phyloP scores from a whole-genome alignment of 192 early-diverging fungal species.

The Irineochytrium annulatum region DNA sequence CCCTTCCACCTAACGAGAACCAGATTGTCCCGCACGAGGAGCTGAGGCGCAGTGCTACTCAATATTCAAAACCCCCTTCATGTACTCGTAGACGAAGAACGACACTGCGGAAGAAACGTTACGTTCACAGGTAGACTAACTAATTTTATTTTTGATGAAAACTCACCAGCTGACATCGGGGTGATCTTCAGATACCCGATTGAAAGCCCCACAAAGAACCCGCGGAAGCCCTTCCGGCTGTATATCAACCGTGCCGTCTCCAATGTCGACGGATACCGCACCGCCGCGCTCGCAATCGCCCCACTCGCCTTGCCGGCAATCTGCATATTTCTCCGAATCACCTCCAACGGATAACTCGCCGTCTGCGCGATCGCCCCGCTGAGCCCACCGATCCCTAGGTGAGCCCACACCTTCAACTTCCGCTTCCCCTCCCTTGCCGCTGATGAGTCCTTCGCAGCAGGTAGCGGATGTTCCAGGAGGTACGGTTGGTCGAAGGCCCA shows the following conservation, averaged over 20 bases:
- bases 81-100: conserved; percentile 81
- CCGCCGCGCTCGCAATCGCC: neutral
- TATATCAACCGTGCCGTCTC: conserved; percentile 66
- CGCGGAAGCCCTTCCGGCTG: conserved; percentile 61
- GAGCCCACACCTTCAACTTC: conserved; percentile 63
- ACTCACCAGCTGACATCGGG: conserved; percentile 73
- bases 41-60: conserved; percentile 13
- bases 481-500: conserved; percentile 33
- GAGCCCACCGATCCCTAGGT: conserved; percentile 74
- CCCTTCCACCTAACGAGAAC: neutral
- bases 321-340: conserved; percentile 68
- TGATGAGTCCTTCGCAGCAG: neutral
- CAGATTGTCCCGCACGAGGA: neutral
- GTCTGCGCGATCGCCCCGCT: conserved; percentile 85
- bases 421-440: neutral
- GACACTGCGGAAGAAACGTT: conserved; percentile 44
- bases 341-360: conserved; percentile 86
- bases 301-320: conserved; percentile 27
- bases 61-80: conserved; percentile 56
- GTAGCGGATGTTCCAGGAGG: neutral
- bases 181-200: conserved; percentile 96
- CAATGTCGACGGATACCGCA: conserved; percentile 28
- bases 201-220: conserved; percentile 94
- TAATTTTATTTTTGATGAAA: too few species aligned
- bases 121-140: conserved; percentile 2